Evolutionary conservation across 2,329 filamentous ascomycete species (phyloP), one percentile per base, ranked within the genome.

Genomic region (Leptosphaerulina australis): DNA sequence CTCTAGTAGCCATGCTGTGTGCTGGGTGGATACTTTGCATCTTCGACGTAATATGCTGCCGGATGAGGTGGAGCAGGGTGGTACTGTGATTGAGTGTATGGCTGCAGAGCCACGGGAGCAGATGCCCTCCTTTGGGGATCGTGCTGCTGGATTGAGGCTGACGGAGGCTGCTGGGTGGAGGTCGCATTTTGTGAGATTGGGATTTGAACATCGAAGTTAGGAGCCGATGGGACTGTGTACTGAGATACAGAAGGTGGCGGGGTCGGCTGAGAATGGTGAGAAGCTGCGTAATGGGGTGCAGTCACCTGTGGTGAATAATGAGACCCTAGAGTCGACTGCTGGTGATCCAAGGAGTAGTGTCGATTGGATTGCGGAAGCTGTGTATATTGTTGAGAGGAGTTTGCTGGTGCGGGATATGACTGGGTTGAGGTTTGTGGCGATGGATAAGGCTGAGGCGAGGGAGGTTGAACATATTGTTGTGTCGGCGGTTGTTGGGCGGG

Each of bases 71-170:
- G 56, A n/a, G 58, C 39, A 15, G 55, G 57, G 31, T 67, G 68
- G 6, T 58, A 47, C 17, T 40, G 48, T 6, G 48, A 24, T 22
- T 64, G 64, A 26, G 44, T 43, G 36, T 68, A 69, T 1, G 58
- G 38, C 39, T 67, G 67, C 33, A 69, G 39, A 11, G 62, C 48
- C 12, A 72, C 56, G 7, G 68, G 67, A 31, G 67, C 66, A 10
- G 69, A 72, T 17, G 67, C 56, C 33, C 69, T 56, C 39, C 69
- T 62, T 21, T 64, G 58, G n/a, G 57, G 43, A 35, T 69, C 62
- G 15, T 62, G 59, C 18, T 62, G 64, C 7, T 50, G 39, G 22
- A 55, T 41, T 14, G 60, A 47, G 20, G 44, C 54, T 20, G 62
- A 59, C 2, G 53, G 40, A 25, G 57, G 50, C 10, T 57, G 60